These are phyloP conservation scores for Annulohypoxylon maeteangense DNA, from an alignment of 495 filamentous ascomycete species.

Conservation along the genomic window DNA sequence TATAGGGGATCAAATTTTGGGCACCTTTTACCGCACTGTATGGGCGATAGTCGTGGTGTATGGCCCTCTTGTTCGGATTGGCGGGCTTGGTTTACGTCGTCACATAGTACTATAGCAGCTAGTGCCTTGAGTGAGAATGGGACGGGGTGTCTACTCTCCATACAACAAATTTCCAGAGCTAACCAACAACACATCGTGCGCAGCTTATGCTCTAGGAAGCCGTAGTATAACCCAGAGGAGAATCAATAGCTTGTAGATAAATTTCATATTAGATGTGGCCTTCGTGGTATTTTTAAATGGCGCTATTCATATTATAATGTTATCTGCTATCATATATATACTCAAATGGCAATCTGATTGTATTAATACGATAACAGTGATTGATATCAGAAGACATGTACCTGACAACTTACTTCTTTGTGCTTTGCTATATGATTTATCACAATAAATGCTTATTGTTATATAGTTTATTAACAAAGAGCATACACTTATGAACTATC, in stretches of 20 bases:
- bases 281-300: background rate
- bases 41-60: background rate
- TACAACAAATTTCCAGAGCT: background rate
- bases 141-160: too few relatives aligned
- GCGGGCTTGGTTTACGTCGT: background rate
- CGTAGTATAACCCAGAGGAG: background rate
- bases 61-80: background rate
- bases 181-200: background rate
- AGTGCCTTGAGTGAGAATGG: background rate
- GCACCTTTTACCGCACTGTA: background rate
- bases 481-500: background rate
- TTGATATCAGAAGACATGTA: background rate
- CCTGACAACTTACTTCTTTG: background rate
- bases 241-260: background rate
- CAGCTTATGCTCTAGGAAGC: background rate
- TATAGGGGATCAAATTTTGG: background rate
- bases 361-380: background rate
- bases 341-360: slow-evolving; percentile 8
- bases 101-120: slow-evolving; percentile 6
- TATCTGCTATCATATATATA: background rate
- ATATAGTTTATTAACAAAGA: background rate
- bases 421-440: background rate
- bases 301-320: background rate
- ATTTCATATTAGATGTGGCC: background rate
- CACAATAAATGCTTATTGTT: slow-evolving; percentile 17